Evolutionary conservation across 805 yeast species (phyloP), one percentile per base, ranked within the genome.

Genomic region (Tetrapisispora phaffii): DNA sequence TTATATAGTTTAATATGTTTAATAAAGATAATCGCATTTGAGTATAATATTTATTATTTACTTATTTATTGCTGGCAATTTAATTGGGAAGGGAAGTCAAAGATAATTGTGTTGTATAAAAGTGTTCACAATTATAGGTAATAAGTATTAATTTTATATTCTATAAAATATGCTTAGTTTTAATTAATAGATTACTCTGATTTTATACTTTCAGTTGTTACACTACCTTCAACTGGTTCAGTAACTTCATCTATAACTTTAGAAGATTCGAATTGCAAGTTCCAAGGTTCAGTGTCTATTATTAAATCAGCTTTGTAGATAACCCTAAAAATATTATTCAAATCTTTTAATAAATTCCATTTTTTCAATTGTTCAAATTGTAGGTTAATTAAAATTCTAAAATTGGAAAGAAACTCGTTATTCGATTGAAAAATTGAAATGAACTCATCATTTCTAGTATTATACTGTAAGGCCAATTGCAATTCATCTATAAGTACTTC

Each of bases 401-500:
- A 50, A 41, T 58, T 59, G 10, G 50, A 37, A 32, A 60, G 44
- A 10, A 62, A 44, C 46, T 59, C 64, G 19, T 44, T 51, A 41
- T 57, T 60, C 7, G 55, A 47, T 45, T 54, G 55, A 34, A 62
- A 58, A 0, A 59, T 47, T 1, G 60, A 52, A 3, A 55, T 45
- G 22, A 59, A 54, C 41, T 62, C 66, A 46, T 57, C 50, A 17
- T 51, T 52, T 2, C 56, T 38, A 5, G 59, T 60, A 24, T 54
- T 59, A 31, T 51, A 46, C 13, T 50, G 46, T 7, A 59, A 42
- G 1, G 59, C 60, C 22, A 50, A 45, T 15, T 54, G 57, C 32
- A 62, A 44, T 49, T 60, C 65, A 49, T 60, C 65, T 12, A 57
- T 21, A 7, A 60, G 37, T 7, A 55, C 41, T 43, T 60, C 60